Base-by-base conservation (phyloP, 1,284 basidiomycete species). In the Malassezia furfur region DNA sequence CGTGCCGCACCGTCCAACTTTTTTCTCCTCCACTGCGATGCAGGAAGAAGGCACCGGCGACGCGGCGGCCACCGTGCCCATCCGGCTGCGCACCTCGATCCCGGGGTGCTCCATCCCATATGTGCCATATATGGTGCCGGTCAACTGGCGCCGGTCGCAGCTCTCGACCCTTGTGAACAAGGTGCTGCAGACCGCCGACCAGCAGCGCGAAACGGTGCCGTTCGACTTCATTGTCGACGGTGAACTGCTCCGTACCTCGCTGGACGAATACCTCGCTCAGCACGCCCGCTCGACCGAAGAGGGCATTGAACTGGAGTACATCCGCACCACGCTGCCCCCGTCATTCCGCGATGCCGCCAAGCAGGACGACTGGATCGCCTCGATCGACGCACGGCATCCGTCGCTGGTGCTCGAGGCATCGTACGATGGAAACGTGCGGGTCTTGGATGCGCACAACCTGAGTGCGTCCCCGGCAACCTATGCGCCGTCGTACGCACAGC, bases 111-210 rank as follows among this genome's bases (percentile, higher is more conserved):
- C 50, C n/a, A 52, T 57, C 19, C 55, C 55, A 6, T 57, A 57
- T 48, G 55, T 57, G 46, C 91, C 90, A 69, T 96, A 91, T 75
- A 86, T 96, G 83, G 86, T 98, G 22, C 93, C 93, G 0, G 79
- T 84, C 1, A 80, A 83, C 75, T 98, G 91, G 91, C 83, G 82
- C 54, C 84, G 91, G 15, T 94, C 87, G 74, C 93, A 96, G 72
- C 85, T 98, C n/a, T 96, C 91, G 0, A 91, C 96, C 62, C 84
- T 96, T 45, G 85, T 99, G 64, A 98, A 98, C 79, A 93, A 94
- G 72, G 87, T 93, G 1, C 80, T 98, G 15, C 81, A 82, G 0
- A 81, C 89, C 11, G 68, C 80, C 0, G 36, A 47, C 28, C 37
- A 36, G 14, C 36, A 48, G 19, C 17, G 49, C 28, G 38, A 54